phyloP scores from a whole-genome alignment of 106 monocot genomes.

The Phalaenopsis aphrodite region DNA sequence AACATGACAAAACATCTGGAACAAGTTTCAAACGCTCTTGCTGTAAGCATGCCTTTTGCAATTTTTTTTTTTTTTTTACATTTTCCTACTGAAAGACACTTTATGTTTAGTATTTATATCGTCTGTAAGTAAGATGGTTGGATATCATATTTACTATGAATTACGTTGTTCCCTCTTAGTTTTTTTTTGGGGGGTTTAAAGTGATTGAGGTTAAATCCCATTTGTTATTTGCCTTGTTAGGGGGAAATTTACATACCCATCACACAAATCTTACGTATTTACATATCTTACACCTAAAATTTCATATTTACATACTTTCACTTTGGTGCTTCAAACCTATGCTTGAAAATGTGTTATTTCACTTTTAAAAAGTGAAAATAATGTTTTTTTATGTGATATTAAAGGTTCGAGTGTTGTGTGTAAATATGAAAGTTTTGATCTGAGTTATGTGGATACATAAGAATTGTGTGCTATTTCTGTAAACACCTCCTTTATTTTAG shows the following conservation, averaged over 20 bases:
- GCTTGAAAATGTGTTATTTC: no score
- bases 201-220: neutral
- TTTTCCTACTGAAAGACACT: neutral
- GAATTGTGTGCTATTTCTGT: no score
- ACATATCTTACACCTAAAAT: no score
- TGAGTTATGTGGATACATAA: no score
- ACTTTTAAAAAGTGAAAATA: no score
- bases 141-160: neutral
- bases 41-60: slow-evolving; percentile 38
- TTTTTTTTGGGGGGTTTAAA: neutral
- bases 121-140: neutral
- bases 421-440: no score
- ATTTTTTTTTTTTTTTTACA: neutral
- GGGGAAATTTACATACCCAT: neutral
- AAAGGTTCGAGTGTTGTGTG: no score
- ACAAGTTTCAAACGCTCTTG: slow-evolving; percentile 75
- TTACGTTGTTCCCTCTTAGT: neutral
- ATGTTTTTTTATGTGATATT: no score
- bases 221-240: neutral
- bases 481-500: no score
- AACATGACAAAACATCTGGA: slow-evolving; percentile 90
- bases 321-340: no score
- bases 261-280: no score
- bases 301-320: no score
- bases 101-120: neutral